These are phyloP conservation scores for Anisodus acutangulus DNA, from an alignment of 257 asterid species.

Conservation along the genomic window DNA sequence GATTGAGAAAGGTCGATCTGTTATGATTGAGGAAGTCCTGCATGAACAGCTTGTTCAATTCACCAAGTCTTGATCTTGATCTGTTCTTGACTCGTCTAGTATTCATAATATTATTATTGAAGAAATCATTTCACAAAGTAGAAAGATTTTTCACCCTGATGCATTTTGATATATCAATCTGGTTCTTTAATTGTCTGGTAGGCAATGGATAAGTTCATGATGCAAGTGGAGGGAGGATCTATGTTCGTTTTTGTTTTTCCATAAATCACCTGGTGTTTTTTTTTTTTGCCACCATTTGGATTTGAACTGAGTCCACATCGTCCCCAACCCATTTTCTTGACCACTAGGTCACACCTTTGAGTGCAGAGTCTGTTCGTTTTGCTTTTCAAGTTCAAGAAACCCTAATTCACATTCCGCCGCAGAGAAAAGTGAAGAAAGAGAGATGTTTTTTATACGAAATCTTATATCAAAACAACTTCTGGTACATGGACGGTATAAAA, in stretches of 20 bases:
- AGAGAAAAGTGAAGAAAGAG: too few relatives aligned
- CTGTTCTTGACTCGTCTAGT: neutral
- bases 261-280: neutral
- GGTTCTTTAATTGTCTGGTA: neutral
- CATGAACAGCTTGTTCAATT: slow-evolving; percentile 24
- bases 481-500: too few relatives aligned
- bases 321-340: neutral
- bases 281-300: neutral
- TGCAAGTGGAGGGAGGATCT: neutral
- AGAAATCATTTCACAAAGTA: neutral
- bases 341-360: neutral
- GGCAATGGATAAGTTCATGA: neutral
- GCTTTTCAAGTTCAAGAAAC: neutral
- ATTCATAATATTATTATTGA: neutral
- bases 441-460: too few relatives aligned
- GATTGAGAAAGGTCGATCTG: slow-evolving; percentile 75
- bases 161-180: neutral
- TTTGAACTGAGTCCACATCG: neutral
- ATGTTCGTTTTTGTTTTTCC: neutral
- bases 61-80: neutral
- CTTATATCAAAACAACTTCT: too few relatives aligned
- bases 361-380: neutral
- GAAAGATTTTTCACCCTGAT: neutral
- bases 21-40: slow-evolving; percentile 70
- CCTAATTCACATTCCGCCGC: too few relatives aligned